These are phyloP conservation scores for Metschnikowia chrysomelidarum DNA, from an alignment of 805 yeast genomes.

Conservation along the genomic window DNA sequence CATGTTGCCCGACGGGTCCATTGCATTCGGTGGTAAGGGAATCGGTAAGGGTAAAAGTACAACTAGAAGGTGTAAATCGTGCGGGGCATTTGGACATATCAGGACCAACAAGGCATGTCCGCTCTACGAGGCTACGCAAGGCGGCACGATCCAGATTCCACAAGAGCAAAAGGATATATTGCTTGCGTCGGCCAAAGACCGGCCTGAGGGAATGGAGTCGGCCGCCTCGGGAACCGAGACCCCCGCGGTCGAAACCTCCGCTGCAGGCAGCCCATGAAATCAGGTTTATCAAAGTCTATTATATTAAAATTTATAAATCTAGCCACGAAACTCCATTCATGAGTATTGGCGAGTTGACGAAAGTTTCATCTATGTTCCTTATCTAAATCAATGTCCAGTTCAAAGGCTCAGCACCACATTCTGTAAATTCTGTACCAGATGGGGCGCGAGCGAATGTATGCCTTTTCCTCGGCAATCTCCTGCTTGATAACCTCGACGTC, in stretches of 20 bases:
- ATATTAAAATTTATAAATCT: too few species aligned
- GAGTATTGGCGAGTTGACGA: too few species aligned
- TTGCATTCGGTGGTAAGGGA: conserved; percentile 59
- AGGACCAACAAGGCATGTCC: conserved; percentile 92
- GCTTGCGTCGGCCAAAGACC: conserved; percentile 17
- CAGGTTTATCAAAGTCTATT: too few species aligned
- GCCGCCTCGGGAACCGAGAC: conserved; percentile 7
- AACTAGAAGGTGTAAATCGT: conserved; percentile 85
- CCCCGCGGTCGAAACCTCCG: conserved; percentile 4
- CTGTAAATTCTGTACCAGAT: conserved; percentile 27
- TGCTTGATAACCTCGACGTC: conserved; percentile 39
- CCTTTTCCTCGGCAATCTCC: conserved; percentile 34
- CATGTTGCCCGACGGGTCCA: conserved; percentile 42
- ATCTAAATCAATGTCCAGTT: too few species aligned
- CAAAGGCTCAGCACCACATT: conserved; percentile 27
- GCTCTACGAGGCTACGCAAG: conserved; percentile 50
- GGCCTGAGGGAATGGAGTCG: conserved; percentile 10
- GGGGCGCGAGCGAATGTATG: conserved; percentile 24
- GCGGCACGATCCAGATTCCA: conserved; percentile 24
- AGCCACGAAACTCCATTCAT: too few species aligned
- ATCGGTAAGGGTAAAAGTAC: conserved; percentile 70
- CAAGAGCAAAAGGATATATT: conserved; percentile 21
- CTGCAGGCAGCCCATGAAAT: conserved; percentile 10
- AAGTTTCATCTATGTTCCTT: too few species aligned
- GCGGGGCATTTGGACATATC: conserved; percentile 95